Evolutionary conservation across 176 grass and related monocot genomes (phyloP).

Genomic region (Poa annua): DNA sequence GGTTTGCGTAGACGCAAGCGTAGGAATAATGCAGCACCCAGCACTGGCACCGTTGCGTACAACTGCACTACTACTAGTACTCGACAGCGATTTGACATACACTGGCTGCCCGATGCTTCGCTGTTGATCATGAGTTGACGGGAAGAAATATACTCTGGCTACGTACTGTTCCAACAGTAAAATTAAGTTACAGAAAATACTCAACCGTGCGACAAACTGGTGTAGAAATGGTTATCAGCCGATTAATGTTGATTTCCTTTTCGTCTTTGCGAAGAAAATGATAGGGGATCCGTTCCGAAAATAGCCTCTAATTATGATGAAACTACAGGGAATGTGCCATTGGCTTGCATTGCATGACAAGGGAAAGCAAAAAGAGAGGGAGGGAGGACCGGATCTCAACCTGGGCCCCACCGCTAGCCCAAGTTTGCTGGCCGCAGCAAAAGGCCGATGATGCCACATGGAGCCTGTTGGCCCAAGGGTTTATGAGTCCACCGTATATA

Average conservation of each 20-base stretch:
- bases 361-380: neutral
- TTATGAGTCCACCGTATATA: neutral
- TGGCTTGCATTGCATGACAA: constrained; percentile 37
- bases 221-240: neutral
- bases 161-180: neutral
- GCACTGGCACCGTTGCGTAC: neutral
- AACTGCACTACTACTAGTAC: neutral
- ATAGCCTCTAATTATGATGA: neutral
- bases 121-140: neutral
- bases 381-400: neutral
- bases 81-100: neutral
- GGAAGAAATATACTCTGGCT: neutral
- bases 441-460: constrained; percentile 36
- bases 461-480: neutral
- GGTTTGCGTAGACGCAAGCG: constrained; percentile 43
- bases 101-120: neutral
- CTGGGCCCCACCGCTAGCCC: constrained; percentile 12
- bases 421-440: constrained; percentile 1
- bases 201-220: neutral
- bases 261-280: neutral
- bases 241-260: neutral
- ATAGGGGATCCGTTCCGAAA: neutral
- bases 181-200: neutral
- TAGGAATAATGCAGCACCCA: neutral
- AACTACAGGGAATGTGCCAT: constrained; percentile 24